Evolutionary conservation across 108 stramenopile genomes (phyloP).

Genomic region (Cyclotella cryptica): DNA sequence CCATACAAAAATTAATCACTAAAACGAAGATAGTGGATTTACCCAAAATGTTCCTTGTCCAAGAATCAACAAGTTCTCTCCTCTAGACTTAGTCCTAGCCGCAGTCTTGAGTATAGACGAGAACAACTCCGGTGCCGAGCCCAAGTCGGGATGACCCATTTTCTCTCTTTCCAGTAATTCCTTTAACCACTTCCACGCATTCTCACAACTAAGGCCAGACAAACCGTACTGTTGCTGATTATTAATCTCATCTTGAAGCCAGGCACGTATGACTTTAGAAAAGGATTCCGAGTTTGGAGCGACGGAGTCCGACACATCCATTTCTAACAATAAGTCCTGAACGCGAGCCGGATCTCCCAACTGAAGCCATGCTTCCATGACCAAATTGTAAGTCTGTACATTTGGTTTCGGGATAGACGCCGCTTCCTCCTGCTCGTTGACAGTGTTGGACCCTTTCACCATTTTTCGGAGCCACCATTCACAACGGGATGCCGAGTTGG

Average conservation of each 20-base stretch:
- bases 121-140: slow-evolving; percentile 62
- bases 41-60: slow-evolving; percentile 32
- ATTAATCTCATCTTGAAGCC: slow-evolving; percentile 59
- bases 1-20: background rate
- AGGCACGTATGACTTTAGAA: slow-evolving; percentile 74
- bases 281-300: slow-evolving; percentile 76
- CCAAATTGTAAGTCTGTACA: slow-evolving; percentile 66
- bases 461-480: slow-evolving; percentile 78
- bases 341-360: slow-evolving; percentile 59
- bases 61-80: slow-evolving; percentile 44
- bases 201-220: slow-evolving; percentile 46
- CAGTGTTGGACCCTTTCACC: slow-evolving; percentile 49
- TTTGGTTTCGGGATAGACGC: slow-evolving; percentile 44
- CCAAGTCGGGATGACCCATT: slow-evolving; percentile 40
- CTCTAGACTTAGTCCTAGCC: slow-evolving; percentile 27
- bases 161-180: slow-evolving; percentile 61
- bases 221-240: slow-evolving; percentile 29
- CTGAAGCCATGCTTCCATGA: slow-evolving; percentile 60
- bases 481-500: slow-evolving; percentile 62
- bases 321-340: slow-evolving; percentile 70
- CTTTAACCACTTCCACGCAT: slow-evolving; percentile 66
- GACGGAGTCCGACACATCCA: slow-evolving; percentile 57
- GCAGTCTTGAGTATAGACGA: slow-evolving; percentile 57
- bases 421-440: slow-evolving; percentile 24
- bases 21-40: background rate